Conservation (phyloP, 31 red algal species). For the Odonthalia washingtoniensis region DNA sequence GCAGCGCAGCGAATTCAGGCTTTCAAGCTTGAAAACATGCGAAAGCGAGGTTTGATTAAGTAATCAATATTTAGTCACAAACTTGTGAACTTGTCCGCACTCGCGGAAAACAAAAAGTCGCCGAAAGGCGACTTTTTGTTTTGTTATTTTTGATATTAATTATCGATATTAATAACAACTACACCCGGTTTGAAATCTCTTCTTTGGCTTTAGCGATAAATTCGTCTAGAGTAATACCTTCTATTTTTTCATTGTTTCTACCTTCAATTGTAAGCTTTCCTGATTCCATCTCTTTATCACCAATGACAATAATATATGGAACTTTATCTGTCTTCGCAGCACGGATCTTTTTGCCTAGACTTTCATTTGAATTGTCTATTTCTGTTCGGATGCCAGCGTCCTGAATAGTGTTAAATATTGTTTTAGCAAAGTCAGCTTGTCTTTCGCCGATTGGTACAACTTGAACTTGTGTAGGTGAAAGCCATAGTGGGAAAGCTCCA, state of each 20-base stretch:
- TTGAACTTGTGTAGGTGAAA: constrained; percentile 2
- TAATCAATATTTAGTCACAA: too few species aligned
- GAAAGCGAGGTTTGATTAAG: too few species aligned
- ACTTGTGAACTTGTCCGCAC: too few species aligned
- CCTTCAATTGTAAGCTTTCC: neutral
- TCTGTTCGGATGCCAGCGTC: constrained; percentile 7
- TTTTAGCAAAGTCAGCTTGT: neutral
- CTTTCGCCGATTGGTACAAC: constrained; percentile 1
- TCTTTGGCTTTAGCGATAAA: neutral
- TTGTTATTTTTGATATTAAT: too few species aligned
- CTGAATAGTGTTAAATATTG: constrained; percentile 1
- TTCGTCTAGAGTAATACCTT: constrained; percentile 3
- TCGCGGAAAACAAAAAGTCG: too few species aligned
- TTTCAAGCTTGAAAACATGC: too few species aligned
- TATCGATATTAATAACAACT: too few species aligned
- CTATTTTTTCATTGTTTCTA: constrained; percentile 15
- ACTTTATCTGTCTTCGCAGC: neutral
- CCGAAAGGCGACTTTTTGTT: too few species aligned
- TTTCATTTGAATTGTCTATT: constrained; percentile 6
- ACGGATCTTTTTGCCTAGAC: constrained; percentile 13
- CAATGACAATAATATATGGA: constrained; percentile 14
- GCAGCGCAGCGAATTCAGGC: too few species aligned
- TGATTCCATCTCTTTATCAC: constrained; percentile 1
- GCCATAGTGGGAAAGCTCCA: constrained; percentile 20
- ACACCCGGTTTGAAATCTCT: too few species aligned